These are phyloP conservation scores for Coemansia sp. DNA, from an alignment of 192 early-diverging fungal genomes.

Conservation along the genomic window DNA sequence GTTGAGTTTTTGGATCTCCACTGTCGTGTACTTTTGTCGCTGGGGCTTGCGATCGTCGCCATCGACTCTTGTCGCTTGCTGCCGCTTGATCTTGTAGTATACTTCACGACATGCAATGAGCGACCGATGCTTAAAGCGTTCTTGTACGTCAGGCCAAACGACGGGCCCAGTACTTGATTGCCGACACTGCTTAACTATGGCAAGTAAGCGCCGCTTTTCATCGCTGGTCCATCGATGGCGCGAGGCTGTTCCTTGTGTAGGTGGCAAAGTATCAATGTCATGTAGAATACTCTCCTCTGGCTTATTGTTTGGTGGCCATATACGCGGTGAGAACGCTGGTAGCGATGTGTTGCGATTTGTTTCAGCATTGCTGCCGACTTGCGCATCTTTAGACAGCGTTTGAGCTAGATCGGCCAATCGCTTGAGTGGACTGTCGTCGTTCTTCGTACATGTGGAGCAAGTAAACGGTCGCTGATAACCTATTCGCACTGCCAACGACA, in stretches of 20 bases:
- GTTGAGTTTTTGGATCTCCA: constrained; percentile 8
- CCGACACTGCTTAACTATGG: background rate
- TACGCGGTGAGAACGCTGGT: constrained; percentile 4
- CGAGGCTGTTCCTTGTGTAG: background rate
- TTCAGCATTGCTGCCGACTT: background rate
- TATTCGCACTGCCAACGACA: background rate
- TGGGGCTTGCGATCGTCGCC: background rate
- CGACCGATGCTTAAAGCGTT: constrained; percentile 6
- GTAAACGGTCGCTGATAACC: background rate
- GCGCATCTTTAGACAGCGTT: background rate
- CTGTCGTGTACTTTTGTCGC: background rate
- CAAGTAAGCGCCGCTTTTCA: background rate
- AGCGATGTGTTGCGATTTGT: background rate
- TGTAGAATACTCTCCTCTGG: background rate
- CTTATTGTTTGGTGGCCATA: background rate
- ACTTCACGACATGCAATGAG: constrained; percentile 1
- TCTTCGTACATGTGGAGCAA: background rate
- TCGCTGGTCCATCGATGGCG: constrained; percentile 13
- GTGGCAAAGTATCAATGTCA: background rate
- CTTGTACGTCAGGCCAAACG: constrained; percentile 11
- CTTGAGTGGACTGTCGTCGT: background rate
- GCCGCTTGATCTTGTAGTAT: constrained; percentile 3
- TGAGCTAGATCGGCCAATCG: constrained; percentile 7
- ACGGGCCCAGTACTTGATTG: constrained; percentile 6
- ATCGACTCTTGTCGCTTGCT: background rate